These are phyloP conservation scores for Neonothopanus nambi DNA, from an alignment of 1,284 basidiomycete species.

Conservation along the genomic window DNA sequence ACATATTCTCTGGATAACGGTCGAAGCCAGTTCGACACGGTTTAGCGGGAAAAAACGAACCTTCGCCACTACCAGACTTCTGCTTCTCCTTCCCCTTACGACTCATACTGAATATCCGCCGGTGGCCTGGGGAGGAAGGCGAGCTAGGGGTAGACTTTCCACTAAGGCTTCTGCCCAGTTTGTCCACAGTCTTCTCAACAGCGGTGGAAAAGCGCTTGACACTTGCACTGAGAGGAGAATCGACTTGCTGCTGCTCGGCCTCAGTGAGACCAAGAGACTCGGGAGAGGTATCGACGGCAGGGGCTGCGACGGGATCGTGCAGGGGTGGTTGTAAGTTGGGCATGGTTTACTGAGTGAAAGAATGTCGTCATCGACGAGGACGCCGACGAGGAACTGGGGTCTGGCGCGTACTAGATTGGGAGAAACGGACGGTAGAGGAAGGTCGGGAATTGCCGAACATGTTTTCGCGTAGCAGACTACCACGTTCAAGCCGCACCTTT, in stretches of 20 bases:
- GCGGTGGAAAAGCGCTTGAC: conserved; percentile 47
- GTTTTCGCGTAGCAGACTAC: conserved; percentile 11
- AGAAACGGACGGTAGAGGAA: neutral
- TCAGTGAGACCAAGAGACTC: conserved; percentile 29
- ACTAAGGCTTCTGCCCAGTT: conserved; percentile 55
- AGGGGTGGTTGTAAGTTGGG: conserved; percentile 24
- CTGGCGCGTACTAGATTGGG: neutral
- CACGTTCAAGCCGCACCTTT: conserved; percentile 38
- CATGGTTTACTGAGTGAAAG: conserved; percentile 17
- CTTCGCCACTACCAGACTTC: conserved; percentile 22
- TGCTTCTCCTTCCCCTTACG: conserved; percentile 53
- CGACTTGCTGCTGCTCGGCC: neutral
- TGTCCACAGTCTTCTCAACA: conserved; percentile 39
- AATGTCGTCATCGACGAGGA: conserved; percentile 7
- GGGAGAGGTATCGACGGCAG: conserved; percentile 28
- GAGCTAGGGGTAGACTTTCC: conserved; percentile 34
- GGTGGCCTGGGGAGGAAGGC: conserved; percentile 39
- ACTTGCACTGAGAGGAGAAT: conserved; percentile 18
- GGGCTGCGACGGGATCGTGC: conserved; percentile 23
- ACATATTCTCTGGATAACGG: neutral
- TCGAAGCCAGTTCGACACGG: neutral
- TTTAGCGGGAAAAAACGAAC: neutral
- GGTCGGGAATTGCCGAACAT: neutral
- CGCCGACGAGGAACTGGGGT: neutral
- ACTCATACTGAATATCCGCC: conserved; percentile 56